Base-by-base conservation (phyloP, 805 yeast species). In the Metschnikowia lachancei region DNA sequence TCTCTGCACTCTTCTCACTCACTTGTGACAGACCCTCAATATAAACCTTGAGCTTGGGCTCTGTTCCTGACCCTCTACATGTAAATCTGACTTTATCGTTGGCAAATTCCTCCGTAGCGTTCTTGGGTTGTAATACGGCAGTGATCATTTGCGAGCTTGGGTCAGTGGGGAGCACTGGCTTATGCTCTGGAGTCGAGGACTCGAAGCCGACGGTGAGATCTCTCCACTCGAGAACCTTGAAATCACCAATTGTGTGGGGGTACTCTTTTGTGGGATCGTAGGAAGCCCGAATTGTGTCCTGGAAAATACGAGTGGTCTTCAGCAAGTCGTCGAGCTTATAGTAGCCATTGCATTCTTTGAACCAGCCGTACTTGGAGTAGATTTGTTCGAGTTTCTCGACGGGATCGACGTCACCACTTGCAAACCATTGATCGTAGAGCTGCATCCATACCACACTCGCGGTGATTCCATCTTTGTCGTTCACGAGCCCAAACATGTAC, bases 41-140 rank as follows among this genome's bases (percentile, higher is more conserved):
- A 66, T 92, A 92, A 0, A 92, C 87, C 64, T 92, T 92, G 52
- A 92, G 71, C 62, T 92, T 92, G 2, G 97, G 97, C 63, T 92
- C 99, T 0, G 99, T 92, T 10, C 99, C 99, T 3, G 96, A 88
- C 0, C 97, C 97, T 43, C 99, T 76, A 41, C 87, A 82, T 0
- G 98, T 91, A 60, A 91, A 83, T 30, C 95, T 68, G 2, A 88
- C 81, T 17, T 52, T 53, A 35, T 72, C 77, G 13, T 29, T 29
- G 10, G 32, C 32, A 11, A 29, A n/a, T 10, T 30, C 49, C 1
- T 36, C 53, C 2, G 58, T 63, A 31, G 28, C 42, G 14, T 22
- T 22, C 14, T 13, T 9, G 4, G 38, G 30, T 11, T 36, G 40
- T 18, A 88, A 66, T 19, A 65, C 64, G 1, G 77, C 83, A 0